Evolutionary conservation across 1,284 basidiomycete species (phyloP).

Genomic region (Tilletia caries): DNA sequence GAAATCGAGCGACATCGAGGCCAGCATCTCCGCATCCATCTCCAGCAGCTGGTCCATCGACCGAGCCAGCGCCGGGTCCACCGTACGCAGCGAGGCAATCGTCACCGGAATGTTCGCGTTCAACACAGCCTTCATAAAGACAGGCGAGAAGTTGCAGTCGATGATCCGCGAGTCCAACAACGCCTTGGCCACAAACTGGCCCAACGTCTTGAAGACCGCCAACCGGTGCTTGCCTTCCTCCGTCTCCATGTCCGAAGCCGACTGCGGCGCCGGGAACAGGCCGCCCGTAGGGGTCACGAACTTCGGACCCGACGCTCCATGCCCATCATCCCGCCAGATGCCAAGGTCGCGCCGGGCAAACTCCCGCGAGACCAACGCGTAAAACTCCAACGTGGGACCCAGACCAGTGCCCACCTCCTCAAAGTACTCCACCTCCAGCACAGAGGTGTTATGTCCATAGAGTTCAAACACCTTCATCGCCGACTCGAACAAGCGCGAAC

Average conservation of each 20-base stretch:
- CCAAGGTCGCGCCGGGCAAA: conserved; percentile 82
- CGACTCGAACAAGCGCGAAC: conserved; percentile 91
- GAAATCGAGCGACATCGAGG: conserved; percentile 88
- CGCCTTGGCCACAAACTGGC: conserved; percentile 96
- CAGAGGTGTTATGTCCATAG: conserved; percentile 80
- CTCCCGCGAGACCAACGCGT: conserved; percentile 86
- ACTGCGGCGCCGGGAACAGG: conserved; percentile 81
- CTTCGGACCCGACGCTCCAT: conserved; percentile 41
- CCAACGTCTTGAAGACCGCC: conserved; percentile 81
- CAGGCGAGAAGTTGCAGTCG: conserved; percentile 86
- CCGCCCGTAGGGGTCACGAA: conserved; percentile 65
- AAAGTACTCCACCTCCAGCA: conserved; percentile 97
- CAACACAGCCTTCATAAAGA: conserved; percentile 83
- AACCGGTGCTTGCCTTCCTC: conserved; percentile 54
- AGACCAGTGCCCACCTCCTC: conserved; percentile 97
- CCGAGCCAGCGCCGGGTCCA: conserved; percentile 78
- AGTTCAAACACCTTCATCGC: conserved; percentile 96
- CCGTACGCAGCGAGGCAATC: conserved; percentile 67
- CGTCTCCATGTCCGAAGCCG: conserved; percentile 59
- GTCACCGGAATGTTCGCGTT: conserved; percentile 78
- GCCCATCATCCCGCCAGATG: conserved; percentile 84
- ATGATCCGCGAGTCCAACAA: conserved; percentile 96
- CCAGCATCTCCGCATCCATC: conserved; percentile 64
- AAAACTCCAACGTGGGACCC: conserved; percentile 97
- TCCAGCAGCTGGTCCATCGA: conserved; percentile 74